A percentile compares a stretch with the other conserved stretches of the same genome.
These are phyloP conservation scores for Pythium rhizo-oryzae DNA, from an alignment of 352 stramenopile genomes.

Conservation along the genomic window DNA sequence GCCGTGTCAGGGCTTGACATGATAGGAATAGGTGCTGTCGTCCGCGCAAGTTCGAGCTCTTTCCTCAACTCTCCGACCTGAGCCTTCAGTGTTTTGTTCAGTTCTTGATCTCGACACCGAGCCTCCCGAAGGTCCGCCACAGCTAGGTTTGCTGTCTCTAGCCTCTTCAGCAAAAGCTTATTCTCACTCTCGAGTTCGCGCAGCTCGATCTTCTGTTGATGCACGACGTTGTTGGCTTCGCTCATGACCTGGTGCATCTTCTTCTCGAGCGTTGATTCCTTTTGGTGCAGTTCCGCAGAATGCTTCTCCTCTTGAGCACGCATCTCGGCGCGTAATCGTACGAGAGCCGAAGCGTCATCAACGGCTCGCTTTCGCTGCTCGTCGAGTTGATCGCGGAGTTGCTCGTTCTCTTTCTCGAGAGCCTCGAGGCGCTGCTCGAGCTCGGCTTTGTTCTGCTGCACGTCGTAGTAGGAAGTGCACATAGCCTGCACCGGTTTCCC, in stretches of 20 bases:
- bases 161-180: conserved; percentile 20
- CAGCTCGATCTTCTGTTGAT: conserved; percentile 55
- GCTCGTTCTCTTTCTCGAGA: conserved; percentile 38
- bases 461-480: conserved; percentile 87
- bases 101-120: conserved; percentile 2
- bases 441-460: conserved; percentile 69
- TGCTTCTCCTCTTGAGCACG: conserved; percentile 56
- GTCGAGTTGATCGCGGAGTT: conserved; percentile 34
- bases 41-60: conserved; percentile 24
- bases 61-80: conserved; percentile 21
- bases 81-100: conserved; percentile 17
- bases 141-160: not conserved
- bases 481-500: conserved; percentile 58
- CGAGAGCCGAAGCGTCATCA: conserved; percentile 31
- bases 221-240: conserved; percentile 49
- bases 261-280: conserved; percentile 38
- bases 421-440: conserved; percentile 42
- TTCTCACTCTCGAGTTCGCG: conserved; percentile 26
- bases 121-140: conserved; percentile 2
- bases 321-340: conserved; percentile 47
- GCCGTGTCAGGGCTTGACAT: not conserved
- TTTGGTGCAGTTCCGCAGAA: conserved; percentile 37
- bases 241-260: conserved; percentile 58
- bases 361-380: conserved; percentile 28
- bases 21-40: not conserved